These are phyloP conservation scores for Linum usitatissimum DNA, from an alignment of 345 rosid species.

Conservation along the genomic window DNA sequence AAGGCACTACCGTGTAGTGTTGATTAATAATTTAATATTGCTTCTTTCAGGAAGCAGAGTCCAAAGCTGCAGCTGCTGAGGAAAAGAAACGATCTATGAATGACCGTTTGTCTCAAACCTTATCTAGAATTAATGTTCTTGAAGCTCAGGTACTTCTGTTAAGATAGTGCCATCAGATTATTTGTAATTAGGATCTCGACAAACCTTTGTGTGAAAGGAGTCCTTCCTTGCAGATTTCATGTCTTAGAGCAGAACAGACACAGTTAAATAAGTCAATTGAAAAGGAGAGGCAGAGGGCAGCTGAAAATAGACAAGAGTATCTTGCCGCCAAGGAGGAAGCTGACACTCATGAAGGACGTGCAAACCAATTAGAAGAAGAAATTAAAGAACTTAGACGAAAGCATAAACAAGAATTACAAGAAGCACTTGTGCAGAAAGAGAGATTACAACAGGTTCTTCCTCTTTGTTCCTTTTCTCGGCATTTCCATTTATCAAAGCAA, in stretches of 20 bases:
- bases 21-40: slow-evolving; percentile 5
- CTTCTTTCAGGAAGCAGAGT: slow-evolving; percentile 71
- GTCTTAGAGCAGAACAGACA: slow-evolving; percentile 90
- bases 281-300: slow-evolving; percentile 96
- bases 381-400: slow-evolving; percentile 64
- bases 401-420: slow-evolving; percentile 90
- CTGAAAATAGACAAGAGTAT: slow-evolving; percentile 94
- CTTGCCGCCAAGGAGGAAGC: slow-evolving; percentile 97
- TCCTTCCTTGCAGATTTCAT: slow-evolving; percentile 59
- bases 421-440: slow-evolving; percentile 60
- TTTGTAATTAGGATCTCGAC: slow-evolving; percentile 15
- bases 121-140: slow-evolving; percentile 90
- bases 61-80: slow-evolving; percentile 84
- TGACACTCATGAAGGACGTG: slow-evolving; percentile 89
- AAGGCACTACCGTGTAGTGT: slow-evolving; percentile 4
- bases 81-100: slow-evolving; percentile 84
- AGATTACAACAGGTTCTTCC: slow-evolving; percentile 67
- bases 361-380: slow-evolving; percentile 75
- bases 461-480: slow-evolving; percentile 2
- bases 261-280: slow-evolving; percentile 91
- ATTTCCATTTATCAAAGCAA: neutral
- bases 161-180: neutral
- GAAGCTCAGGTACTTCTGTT: slow-evolving; percentile 75
- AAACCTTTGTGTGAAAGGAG: slow-evolving; percentile 23
- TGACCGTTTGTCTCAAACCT: slow-evolving; percentile 92